Base-by-base conservation (phyloP, 805 yeast genomes). In the Spencermartinsiella europaea region DNA sequence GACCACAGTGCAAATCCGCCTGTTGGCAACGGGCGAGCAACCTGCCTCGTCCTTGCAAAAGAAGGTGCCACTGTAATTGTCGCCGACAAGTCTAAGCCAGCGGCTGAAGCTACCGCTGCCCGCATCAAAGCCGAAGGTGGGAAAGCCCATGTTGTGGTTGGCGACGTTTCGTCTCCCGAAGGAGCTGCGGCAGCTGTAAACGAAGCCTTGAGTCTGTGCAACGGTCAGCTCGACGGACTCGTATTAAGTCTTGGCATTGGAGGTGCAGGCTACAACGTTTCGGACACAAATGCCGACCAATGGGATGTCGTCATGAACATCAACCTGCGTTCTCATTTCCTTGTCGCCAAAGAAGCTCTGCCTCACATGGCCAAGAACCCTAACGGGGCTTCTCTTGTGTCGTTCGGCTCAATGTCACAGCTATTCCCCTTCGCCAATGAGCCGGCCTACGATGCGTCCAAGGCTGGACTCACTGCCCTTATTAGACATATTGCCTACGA, bases 11-110 rank as follows among this genome's bases (percentile, higher is more conserved):
- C 37, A 8, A 34, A 34, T 34, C 37, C 37, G 14, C 37, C 37
- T n/a, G 15, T 34, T n/a, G 37, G 37, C 17, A 34, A 34, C 37
- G 37, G 37, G 8, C 14, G 37, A 34, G 37, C 37, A 15, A 34
- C 37, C 14, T 34, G 37, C 15, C 37, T 34, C 15, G 37, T 34
- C 15, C 37, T 34, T n/a, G 37, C 37, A 7, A 34, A n/a, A 15
- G 37, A 34, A 34, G 37, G 37, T n/a, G 37, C 37, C 16, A 34
- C 37, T n/a, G 37, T 34, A 8, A 34, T 34, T n/a, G 37, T 34
- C 14, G 37, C 37, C 10, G 37, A 34, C 16, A 34, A n/a, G 8
- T 34, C 37, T 8, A n/a, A 34, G 15, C 17, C 14, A 8, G 37
- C 17, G 16, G 37, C 37, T 34, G 37, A 17, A 8, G 37, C 37